A percentile compares a stretch with the other conserved stretches of the same genome.
phyloP scores from a whole-genome alignment of 805 yeast species.

The Pichia rugopelliculosa region DNA sequence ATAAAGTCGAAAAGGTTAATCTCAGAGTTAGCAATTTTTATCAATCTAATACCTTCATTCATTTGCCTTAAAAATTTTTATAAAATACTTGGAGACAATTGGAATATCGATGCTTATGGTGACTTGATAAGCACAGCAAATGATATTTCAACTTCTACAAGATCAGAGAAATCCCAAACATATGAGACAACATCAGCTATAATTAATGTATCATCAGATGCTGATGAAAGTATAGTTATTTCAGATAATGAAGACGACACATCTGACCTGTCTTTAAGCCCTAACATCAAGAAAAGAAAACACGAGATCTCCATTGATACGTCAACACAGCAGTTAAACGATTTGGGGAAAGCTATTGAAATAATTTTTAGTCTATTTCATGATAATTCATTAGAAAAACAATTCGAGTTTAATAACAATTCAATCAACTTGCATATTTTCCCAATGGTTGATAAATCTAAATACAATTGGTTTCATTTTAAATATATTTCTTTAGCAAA shows the following conservation, averaged over 20 bases:
- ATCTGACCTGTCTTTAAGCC: background rate
- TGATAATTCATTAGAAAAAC: conserved; percentile 9
- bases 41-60: conserved; percentile 37
- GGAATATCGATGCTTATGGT: conserved; percentile 13
- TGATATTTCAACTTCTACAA: background rate
- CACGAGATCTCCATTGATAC: background rate
- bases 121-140: background rate
- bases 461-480: conserved; percentile 21
- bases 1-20: conserved; percentile 37
- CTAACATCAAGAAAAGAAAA: background rate
- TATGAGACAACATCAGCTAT: background rate
- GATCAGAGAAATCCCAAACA: background rate
- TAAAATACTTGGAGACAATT: conserved; percentile 21
- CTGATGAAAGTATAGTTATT: conserved; percentile 8
- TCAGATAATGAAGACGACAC: conserved; percentile 4
- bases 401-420: conserved; percentile 6
- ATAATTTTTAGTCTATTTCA: conserved; percentile 15
- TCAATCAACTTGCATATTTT: conserved; percentile 14
- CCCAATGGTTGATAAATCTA: conserved; percentile 1
- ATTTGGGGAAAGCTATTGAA: conserved; percentile 12
- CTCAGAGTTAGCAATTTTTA: conserved; percentile 38
- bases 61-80: conserved; percentile 26
- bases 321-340: conserved; percentile 3
- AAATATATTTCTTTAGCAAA: conserved; percentile 11
- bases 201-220: conserved; percentile 4